Evolutionary conservation across 345 rosid species (phyloP).

Genomic region (Arabidopsis suecica): DNA sequence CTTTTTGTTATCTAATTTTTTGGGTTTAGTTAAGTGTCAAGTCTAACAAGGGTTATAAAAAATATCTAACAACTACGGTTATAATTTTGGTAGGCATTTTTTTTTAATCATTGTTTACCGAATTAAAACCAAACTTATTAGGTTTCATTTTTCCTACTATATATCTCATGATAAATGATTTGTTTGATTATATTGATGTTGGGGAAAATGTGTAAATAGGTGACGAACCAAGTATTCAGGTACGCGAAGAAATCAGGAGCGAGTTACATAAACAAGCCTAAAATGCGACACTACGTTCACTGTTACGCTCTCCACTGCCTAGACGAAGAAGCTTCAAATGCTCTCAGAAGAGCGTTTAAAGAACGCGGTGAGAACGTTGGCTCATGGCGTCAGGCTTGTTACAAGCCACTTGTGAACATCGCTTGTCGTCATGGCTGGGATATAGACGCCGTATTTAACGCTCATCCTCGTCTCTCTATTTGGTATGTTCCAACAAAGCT

Average conservation of each 20-base stretch:
- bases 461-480: slow-evolving; percentile 88
- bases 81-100: background rate
- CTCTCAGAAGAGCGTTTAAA: slow-evolving; percentile 75
- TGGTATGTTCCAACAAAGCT: slow-evolving; percentile 98
- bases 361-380: slow-evolving; percentile 97
- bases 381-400: slow-evolving; percentile 97
- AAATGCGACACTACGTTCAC: slow-evolving; percentile 97
- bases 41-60: background rate
- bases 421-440: slow-evolving; percentile 95
- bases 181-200: background rate
- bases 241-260: slow-evolving; percentile 95
- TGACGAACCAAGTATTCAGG: slow-evolving; percentile 96
- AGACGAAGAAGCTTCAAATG: slow-evolving; percentile 85
- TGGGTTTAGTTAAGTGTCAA: background rate
- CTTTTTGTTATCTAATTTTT: background rate
- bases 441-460: slow-evolving; percentile 83
- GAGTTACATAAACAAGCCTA: slow-evolving; percentile 97
- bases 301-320: slow-evolving; percentile 96
- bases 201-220: slow-evolving; percentile 48
- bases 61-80: background rate
- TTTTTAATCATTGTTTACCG: background rate
- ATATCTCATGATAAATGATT: background rate
- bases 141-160: background rate
- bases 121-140: no score
- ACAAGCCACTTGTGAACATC: slow-evolving; percentile 83